Conservation (phyloP, 495 filamentous ascomycete genomes). For the Talaromyces stipitatus region DNA sequence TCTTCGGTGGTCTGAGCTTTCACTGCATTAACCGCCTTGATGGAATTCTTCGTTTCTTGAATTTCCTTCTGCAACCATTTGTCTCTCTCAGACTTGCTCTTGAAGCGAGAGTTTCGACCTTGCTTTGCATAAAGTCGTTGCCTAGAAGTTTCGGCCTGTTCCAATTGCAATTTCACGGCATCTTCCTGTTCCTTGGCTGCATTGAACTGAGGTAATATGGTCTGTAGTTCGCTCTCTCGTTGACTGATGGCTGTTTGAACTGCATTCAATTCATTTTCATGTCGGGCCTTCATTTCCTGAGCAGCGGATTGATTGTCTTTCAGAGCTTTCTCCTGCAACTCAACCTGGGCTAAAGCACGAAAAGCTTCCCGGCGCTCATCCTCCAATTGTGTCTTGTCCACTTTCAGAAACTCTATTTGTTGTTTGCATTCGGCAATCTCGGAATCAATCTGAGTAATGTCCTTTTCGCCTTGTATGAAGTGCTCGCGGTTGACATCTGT, state of each 20-base stretch:
- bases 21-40: constrained; percentile 74
- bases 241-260: constrained; percentile 66
- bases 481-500: constrained; percentile 72
- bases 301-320: constrained; percentile 73
- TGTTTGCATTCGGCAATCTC: constrained; percentile 73
- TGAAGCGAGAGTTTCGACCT: constrained; percentile 81
- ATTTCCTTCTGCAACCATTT: constrained; percentile 74
- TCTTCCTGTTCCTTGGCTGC: constrained; percentile 65
- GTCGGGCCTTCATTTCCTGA: constrained; percentile 57
- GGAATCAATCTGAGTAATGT: constrained; percentile 66
- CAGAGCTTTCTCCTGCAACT: constrained; percentile 75
- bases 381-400: constrained; percentile 84
- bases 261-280: constrained; percentile 65
- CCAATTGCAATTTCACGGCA: constrained; percentile 58
- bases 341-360: constrained; percentile 69
- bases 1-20: constrained; percentile 78
- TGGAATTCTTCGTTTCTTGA: constrained; percentile 64
- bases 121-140: constrained; percentile 90
- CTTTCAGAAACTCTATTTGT: constrained; percentile 73
- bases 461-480: constrained; percentile 73
- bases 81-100: constrained; percentile 81
- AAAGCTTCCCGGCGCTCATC: constrained; percentile 79
- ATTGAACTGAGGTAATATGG: constrained; percentile 67
- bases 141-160: constrained; percentile 64
- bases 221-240: constrained; percentile 66